Conservation (phyloP, 805 yeast genomes). For the Starmerella vaccinii region DNA sequence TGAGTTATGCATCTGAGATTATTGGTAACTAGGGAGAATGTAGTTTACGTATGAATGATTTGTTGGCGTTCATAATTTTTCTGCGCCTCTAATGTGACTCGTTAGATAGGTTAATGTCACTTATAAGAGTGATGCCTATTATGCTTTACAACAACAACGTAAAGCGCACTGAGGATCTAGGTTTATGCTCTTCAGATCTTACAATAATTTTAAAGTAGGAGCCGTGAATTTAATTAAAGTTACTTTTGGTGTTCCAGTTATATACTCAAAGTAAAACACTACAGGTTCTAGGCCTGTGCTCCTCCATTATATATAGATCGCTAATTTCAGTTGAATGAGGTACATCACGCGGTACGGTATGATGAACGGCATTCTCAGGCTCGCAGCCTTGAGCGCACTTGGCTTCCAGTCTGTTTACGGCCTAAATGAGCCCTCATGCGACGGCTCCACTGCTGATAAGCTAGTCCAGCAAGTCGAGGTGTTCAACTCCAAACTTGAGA, state of each 20-base stretch:
- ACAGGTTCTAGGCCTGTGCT: background rate
- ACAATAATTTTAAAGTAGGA: too few relatives aligned
- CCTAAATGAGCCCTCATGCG: background rate
- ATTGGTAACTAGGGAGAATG: too few relatives aligned
- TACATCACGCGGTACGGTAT: background rate
- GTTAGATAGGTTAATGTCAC: too few relatives aligned
- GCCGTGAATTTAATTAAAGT: slow-evolving; percentile 3
- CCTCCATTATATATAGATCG: too few relatives aligned
- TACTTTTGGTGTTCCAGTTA: too few relatives aligned
- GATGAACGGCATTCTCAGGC: background rate
- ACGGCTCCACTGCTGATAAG: background rate
- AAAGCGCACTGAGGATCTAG: too few relatives aligned
- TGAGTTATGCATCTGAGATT: background rate
- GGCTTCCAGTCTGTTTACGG: background rate
- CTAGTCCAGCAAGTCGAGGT: background rate
- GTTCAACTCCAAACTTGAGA: background rate
- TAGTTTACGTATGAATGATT: too few relatives aligned
- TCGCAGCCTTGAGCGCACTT: background rate
- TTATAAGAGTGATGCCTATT: too few relatives aligned
- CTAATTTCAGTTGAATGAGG: too few relatives aligned
- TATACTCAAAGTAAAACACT: background rate
- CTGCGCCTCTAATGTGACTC: too few relatives aligned
- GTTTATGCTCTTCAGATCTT: background rate
- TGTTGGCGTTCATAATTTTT: too few relatives aligned
- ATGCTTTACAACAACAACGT: background rate